Percentiles rank a stretch among this genome's conserved stretches.
Evolutionary conservation across 116 monocot genomes (phyloP).

Genomic region (Phalaenopsis hybrid): DNA sequence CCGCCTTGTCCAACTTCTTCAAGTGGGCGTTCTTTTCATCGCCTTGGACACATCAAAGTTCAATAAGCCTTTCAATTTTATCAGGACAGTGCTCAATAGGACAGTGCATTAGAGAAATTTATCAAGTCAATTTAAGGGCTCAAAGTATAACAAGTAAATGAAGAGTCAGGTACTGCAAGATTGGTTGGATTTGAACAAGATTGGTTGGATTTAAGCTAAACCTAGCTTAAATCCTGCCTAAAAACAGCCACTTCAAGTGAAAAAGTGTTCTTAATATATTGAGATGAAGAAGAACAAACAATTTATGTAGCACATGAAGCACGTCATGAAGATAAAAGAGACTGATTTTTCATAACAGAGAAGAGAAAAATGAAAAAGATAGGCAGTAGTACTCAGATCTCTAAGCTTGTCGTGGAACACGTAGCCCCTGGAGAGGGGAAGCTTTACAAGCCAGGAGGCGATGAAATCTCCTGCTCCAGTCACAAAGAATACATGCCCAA

Average conservation of each 20-base stretch:
- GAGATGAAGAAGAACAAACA: too few species aligned
- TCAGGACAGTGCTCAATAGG: too few species aligned
- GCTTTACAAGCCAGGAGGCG: conserved; percentile 53
- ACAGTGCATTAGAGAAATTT: too few species aligned
- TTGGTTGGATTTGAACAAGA: too few species aligned
- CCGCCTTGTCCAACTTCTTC: conserved; percentile 35
- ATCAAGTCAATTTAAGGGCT: too few species aligned
- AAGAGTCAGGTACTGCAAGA: too few species aligned
- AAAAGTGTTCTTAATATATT: too few species aligned
- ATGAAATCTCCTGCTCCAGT: conserved; percentile 44
- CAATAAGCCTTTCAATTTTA: neutral
- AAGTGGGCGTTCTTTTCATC: conserved; percentile 47
- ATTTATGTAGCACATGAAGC: neutral
- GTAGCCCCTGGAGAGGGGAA: conserved; percentile 42
- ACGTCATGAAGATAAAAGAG: too few species aligned
- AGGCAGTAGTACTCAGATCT: conserved; percentile 32
- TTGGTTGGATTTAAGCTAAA: too few species aligned
- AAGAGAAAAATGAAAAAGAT: neutral
- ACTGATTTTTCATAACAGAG: neutral
- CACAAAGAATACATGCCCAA: conserved; percentile 4
- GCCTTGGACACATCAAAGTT: conserved; percentile 15
- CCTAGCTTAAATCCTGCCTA: too few species aligned
- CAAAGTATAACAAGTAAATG: too few species aligned
- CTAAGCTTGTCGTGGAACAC: conserved; percentile 39
- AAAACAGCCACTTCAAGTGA: too few species aligned